A percentile compares a stretch with the other conserved stretches of the same genome.
These are phyloP conservation scores for Leishmania arabica DNA, from an alignment of 208 protist species.

Conservation along the genomic window DNA sequence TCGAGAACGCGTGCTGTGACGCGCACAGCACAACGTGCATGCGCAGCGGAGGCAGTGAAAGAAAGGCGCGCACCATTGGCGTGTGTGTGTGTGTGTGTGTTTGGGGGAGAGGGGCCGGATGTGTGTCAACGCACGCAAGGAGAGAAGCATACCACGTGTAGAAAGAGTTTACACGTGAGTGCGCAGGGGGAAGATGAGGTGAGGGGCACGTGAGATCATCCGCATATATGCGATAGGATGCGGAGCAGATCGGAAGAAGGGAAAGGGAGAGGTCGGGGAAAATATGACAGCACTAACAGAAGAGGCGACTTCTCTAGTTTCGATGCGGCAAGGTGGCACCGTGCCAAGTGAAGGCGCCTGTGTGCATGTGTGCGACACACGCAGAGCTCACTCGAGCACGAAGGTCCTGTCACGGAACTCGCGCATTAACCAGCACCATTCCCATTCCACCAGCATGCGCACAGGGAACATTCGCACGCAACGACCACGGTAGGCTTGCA, in stretches of 20 bases:
- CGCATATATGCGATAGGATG: not conserved
- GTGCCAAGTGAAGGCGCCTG: not conserved
- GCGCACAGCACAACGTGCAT: not conserved
- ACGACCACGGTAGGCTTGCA: not conserved
- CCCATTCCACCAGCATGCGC: not conserved
- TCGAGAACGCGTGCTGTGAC: not conserved
- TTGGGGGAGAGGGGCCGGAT: not conserved
- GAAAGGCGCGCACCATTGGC: not conserved
- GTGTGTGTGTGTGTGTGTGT: not conserved
- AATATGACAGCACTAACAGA: no score
- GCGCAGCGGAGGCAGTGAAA: not conserved
- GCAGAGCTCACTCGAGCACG: not conserved
- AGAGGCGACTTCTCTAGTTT: not conserved
- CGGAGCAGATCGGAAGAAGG: not conserved
- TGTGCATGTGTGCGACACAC: not conserved
- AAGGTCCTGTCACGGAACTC: not conserved
- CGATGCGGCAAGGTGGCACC: not conserved
- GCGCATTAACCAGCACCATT: not conserved
- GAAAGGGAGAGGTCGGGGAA: not conserved
- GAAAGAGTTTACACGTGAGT: not conserved
- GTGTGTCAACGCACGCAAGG: not conserved
- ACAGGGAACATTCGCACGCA: not conserved
- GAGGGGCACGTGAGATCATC: not conserved
- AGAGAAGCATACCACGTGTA: not conserved
- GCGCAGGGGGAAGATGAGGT: not conserved